Evolutionary conservation across 108 stramenopile genomes (phyloP).

Genomic region (Stephanodiscus triporus): DNA sequence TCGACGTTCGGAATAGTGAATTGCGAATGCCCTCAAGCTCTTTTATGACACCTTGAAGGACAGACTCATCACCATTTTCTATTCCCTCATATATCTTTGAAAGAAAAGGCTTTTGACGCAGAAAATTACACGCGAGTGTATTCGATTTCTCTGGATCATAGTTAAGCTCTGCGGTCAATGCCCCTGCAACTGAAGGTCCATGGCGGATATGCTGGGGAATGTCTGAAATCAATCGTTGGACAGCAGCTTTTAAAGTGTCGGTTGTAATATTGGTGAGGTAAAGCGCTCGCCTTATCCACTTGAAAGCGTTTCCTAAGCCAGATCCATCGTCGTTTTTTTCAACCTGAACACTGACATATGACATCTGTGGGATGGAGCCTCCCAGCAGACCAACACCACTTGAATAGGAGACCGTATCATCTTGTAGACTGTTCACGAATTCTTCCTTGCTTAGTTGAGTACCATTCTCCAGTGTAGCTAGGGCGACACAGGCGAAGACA

Average conservation of each 20-base stretch:
- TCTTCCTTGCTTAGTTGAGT: slow-evolving; percentile 38
- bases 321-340: slow-evolving; percentile 31
- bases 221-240: slow-evolving; percentile 45
- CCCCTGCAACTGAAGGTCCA: slow-evolving; percentile 33
- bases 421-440: slow-evolving; percentile 42
- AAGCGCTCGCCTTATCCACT: slow-evolving; percentile 39
- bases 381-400: slow-evolving; percentile 46
- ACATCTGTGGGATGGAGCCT: slow-evolving; percentile 43
- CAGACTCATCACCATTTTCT: slow-evolving; percentile 13
- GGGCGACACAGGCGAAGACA: no score
- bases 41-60: slow-evolving; percentile 26
- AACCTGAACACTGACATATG: slow-evolving; percentile 32
- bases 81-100: slow-evolving; percentile 41
- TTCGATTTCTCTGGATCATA: slow-evolving; percentile 35
- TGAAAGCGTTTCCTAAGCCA: slow-evolving; percentile 35
- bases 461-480: slow-evolving; percentile 41
- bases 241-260: slow-evolving; percentile 41
- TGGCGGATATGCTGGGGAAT: slow-evolving; percentile 45
- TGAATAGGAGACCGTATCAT: slow-evolving; percentile 51
- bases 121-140: slow-evolving; percentile 37
- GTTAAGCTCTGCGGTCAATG: slow-evolving; percentile 32
- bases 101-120: slow-evolving; percentile 47
- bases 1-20: slow-evolving; percentile 39
- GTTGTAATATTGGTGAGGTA: slow-evolving; percentile 35
- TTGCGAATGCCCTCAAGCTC: slow-evolving; percentile 41